These are phyloP conservation scores for Paraconiothyrium brasiliense DNA, from an alignment of 2,329 filamentous ascomycete species.

Conservation along the genomic window DNA sequence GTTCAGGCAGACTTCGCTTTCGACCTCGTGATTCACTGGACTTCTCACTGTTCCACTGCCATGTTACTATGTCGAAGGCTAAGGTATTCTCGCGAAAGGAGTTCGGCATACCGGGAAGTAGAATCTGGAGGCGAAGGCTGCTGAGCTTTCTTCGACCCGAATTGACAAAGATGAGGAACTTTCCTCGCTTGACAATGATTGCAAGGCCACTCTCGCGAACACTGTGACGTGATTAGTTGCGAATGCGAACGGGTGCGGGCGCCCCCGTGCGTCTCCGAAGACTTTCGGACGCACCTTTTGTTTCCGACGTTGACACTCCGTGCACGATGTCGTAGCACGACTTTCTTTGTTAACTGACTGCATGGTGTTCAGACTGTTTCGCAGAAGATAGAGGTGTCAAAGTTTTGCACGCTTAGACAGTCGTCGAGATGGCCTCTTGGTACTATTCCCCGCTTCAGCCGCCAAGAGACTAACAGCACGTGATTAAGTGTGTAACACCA, in stretches of 20 bases:
- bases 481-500: neutral
- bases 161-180: conserved; percentile 60
- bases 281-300: conserved; percentile 54
- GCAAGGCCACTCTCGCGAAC: conserved; percentile 61
- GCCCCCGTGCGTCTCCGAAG: conserved; percentile 16
- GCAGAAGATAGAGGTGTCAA: neutral
- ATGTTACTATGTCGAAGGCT: conserved; percentile 16
- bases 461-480: conserved; percentile 9
- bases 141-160: conserved; percentile 47
- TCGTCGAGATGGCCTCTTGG: neutral
- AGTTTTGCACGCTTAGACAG: conserved; percentile 7
- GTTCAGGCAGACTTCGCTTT: conserved; percentile 32
- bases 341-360: conserved; percentile 34
- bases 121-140: conserved; percentile 31
- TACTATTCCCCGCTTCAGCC: neutral
- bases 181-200: conserved; percentile 60
- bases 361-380: conserved; percentile 22
- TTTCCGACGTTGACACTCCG: conserved; percentile 62
- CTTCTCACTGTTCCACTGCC: conserved; percentile 26
- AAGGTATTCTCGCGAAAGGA: neutral
- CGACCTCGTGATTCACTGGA: conserved; percentile 26
- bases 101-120: conserved; percentile 28
- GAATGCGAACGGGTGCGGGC: conserved; percentile 6
- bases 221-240: conserved; percentile 47
- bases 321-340: conserved; percentile 49